Conservation (phyloP, 1,284 basidiomycete species). For the Grifola frondosa region DNA sequence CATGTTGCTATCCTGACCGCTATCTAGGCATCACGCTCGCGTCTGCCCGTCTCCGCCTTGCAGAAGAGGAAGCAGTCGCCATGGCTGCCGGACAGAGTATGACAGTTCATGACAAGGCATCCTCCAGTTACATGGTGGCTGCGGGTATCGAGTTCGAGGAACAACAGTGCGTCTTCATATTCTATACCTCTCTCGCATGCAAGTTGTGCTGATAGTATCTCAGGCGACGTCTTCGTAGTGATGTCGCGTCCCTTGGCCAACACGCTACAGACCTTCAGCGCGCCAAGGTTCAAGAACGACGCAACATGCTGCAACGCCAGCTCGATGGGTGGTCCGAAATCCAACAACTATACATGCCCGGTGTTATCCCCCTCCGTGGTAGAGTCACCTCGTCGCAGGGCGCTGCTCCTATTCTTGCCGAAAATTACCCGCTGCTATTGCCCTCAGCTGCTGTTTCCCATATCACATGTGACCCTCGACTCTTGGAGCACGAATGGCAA, state of each 20-base stretch:
- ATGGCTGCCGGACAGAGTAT: not conserved
- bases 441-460: too few species aligned
- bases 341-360: slow-evolving; percentile 8
- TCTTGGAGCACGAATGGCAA: slow-evolving; percentile 22
- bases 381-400: too few species aligned
- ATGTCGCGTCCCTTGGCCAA: not conserved
- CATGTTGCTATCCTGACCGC: too few species aligned
- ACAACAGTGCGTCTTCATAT: slow-evolving; percentile 11
- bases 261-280: slow-evolving; percentile 5
- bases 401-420: too few species aligned
- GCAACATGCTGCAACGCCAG: not conserved
- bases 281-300: slow-evolving; percentile 2
- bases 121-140: slow-evolving; percentile 6
- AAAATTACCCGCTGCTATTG: too few species aligned
- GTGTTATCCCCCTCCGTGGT: not conserved
- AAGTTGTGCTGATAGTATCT: not conserved
- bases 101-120: slow-evolving; percentile 1
- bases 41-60: slow-evolving; percentile 10
- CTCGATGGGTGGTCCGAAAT: slow-evolving; percentile 8
- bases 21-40: slow-evolving; percentile 11
- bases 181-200: too few species aligned
- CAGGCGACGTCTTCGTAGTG: not conserved
- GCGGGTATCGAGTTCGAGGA: slow-evolving; percentile 16
- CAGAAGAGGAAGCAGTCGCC: slow-evolving; percentile 10
- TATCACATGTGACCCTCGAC: too few species aligned